Evolutionary conservation across 352 stramenopile species (phyloP), one percentile per base, ranked within the genome.

Genomic region (Phytophthora syringae): DNA sequence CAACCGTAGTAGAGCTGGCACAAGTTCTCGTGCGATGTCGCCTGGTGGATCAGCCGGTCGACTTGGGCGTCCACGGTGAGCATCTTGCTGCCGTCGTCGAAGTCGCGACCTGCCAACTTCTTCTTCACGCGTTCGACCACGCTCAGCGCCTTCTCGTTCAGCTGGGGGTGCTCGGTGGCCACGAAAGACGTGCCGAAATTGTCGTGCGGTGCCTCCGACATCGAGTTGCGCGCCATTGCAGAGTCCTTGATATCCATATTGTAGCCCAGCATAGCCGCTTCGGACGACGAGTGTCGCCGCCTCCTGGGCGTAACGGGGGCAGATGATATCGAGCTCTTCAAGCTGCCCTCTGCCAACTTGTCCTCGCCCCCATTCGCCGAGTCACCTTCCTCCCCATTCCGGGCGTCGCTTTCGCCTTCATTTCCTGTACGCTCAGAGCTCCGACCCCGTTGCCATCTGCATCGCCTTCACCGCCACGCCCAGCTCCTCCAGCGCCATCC

Each of bases 1-100:
- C 97, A 99, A 37, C 98, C 98, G 71, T 99, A 98, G 73, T 99
- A 99, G 15, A 98, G 76, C 71, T 99, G 97, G 64, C 95, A 99
- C 18, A 99, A 79, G 84, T 99, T 99, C 69, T 99, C 97, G 59
- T 98, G 96, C 11, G 94, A 99, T 1, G 98, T 99, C 39, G 98
- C 98, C 74, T 99, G 97, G 45, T 97, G 79, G 76, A 99, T 99
- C 51, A 99, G 86, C 3, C 95, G 88, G 68, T 99, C 96, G 0
- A 99, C 98, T 80, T 99, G 98, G 18, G 84, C 85, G 30, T 92
- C 80, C 32, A 96, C 86, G 3, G 71, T 91, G 15, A 96, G 79
- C 45, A 93, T 76, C 43, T 89, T 86, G n/a, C 76, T 72, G 52
- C 85, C 88, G 54, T 94, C 77, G 60, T 95, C 86, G 73, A 99